A percentile compares a stretch with the other conserved stretches of the same genome.
phyloP scores from a whole-genome alignment of 768 basidiomycete genomes.

The Trametes punicea region DNA sequence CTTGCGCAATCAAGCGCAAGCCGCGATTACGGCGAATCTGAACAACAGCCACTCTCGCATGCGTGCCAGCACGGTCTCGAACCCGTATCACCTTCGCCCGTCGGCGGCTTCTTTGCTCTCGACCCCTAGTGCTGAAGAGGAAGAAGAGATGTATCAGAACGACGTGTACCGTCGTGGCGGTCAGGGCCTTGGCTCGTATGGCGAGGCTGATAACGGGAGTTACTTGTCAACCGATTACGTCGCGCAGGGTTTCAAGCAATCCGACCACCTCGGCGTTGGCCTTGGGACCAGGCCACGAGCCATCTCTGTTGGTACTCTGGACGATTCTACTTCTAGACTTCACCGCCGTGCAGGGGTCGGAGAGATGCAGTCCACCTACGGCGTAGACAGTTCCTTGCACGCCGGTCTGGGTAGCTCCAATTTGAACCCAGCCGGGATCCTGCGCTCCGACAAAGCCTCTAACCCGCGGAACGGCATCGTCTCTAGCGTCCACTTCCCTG shows the following conservation, averaged over 20 bases:
- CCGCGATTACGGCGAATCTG: conserved; percentile 82
- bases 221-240: conserved; percentile 60
- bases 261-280: conserved; percentile 58
- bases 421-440: conserved; percentile 39
- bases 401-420: conserved; percentile 23
- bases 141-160: conserved; percentile 73
- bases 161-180: conserved; percentile 45
- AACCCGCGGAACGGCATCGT: conserved; percentile 40
- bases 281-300: conserved; percentile 64
- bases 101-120: conserved; percentile 60
- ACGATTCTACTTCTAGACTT: conserved; percentile 69
- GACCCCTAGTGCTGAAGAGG: conserved; percentile 62
- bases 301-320: conserved; percentile 84
- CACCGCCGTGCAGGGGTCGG: conserved; percentile 61
- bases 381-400: conserved; percentile 52
- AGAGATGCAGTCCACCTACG: conserved; percentile 52
- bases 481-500: conserved; percentile 68
- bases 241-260: conserved; percentile 68
- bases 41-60: conserved; percentile 69
- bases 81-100: conserved; percentile 77
- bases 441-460: conserved; percentile 59
- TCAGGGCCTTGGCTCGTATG: conserved; percentile 60
- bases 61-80: conserved; percentile 90
- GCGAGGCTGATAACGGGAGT: conserved; percentile 50
- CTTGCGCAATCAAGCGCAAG: conserved; percentile 84